These are phyloP conservation scores for Eremothecium sinecaudum DNA, from an alignment of 1,139 yeast genomes.

Conservation along the genomic window DNA sequence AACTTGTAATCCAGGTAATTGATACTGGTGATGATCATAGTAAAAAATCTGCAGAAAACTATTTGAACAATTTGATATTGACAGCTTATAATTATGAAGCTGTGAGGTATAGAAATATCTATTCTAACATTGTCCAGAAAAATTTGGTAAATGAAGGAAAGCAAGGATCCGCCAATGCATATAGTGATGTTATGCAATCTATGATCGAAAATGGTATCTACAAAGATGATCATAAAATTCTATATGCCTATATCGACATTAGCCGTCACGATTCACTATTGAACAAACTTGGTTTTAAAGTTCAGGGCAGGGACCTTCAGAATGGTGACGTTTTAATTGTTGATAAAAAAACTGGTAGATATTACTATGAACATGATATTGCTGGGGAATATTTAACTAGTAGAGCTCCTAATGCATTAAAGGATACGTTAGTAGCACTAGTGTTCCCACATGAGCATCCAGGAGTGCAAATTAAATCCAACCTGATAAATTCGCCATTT, in stretches of 20 bases:
- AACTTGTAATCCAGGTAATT: conserved; percentile 46
- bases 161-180: conserved; percentile 38
- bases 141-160: conserved; percentile 38
- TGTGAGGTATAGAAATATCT: conserved; percentile 39
- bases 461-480: conserved; percentile 14
- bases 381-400: conserved; percentile 28
- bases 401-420: conserved; percentile 11
- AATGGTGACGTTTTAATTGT: conserved; percentile 42
- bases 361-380: conserved; percentile 33
- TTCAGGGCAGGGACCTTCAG: conserved; percentile 31
- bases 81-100: conserved; percentile 48
- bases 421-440: conserved; percentile 17
- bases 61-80: conserved; percentile 38
- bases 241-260: conserved; percentile 48
- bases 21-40: conserved; percentile 36
- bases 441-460: conserved; percentile 14
- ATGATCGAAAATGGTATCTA: conserved; percentile 32
- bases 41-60: conserved; percentile 14
- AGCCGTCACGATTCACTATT: conserved; percentile 33
- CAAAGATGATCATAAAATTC: conserved; percentile 36
- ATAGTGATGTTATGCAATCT: conserved; percentile 23
- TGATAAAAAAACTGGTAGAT: conserved; percentile 25
- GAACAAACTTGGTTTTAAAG: conserved; percentile 36
- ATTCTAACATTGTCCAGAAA: conserved; percentile 32
- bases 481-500: conserved; percentile 40